Percentiles rank a stretch among this genome's conserved stretches.
Conservation (phyloP, 805 yeast species). For the Candida jianshihensis region DNA sequence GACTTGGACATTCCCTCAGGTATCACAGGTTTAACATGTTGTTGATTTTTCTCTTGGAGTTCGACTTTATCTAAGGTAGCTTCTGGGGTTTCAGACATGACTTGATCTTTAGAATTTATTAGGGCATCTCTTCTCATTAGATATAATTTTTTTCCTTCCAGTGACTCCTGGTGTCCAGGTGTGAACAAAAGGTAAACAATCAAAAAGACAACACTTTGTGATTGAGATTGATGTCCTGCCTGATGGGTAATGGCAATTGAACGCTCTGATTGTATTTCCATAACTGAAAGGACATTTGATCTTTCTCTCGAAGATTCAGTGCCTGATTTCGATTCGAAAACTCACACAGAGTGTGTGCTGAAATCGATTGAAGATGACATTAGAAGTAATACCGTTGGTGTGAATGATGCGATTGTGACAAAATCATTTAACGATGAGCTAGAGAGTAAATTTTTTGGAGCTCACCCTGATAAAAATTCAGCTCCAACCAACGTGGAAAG, state of each 20-base stretch:
- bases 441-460: too few relatives aligned
- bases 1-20: slow-evolving; percentile 88
- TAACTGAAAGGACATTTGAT: slow-evolving; percentile 16
- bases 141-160: neutral
- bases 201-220: neutral
- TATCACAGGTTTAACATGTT: slow-evolving; percentile 24
- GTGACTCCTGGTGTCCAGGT: too few relatives aligned
- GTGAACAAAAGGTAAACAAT: too few relatives aligned
- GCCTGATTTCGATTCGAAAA: neutral
- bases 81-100: slow-evolving; percentile 1
- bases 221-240: too few relatives aligned
- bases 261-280: slow-evolving; percentile 12
- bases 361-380: too few relatives aligned
- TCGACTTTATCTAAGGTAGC: too few relatives aligned
- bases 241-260: slow-evolving; percentile 4
- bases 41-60: neutral
- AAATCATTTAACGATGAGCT: too few relatives aligned
- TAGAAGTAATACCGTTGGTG: too few relatives aligned
- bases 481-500: neutral
- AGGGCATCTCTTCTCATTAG: too few relatives aligned
- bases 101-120: too few relatives aligned
- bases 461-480: neutral
- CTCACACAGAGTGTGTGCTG: neutral
- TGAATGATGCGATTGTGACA: too few relatives aligned
- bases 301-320: slow-evolving; percentile 14